Conservation (phyloP, 2,329 filamentous ascomycete genomes). For the Dissoconium aciculare region DNA sequence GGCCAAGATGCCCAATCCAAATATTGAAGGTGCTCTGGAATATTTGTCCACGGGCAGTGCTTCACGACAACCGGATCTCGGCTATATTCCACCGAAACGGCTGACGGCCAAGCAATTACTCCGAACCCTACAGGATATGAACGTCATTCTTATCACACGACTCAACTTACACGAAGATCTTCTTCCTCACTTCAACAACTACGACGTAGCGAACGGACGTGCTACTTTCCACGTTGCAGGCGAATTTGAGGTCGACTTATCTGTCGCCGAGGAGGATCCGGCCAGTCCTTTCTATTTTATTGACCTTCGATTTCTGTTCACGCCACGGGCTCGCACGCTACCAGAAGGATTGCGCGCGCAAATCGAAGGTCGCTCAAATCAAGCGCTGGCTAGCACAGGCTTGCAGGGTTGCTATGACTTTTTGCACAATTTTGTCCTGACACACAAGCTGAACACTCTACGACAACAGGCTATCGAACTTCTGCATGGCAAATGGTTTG, state of each 20-base stretch:
- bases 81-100: constrained; percentile 59
- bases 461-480: constrained; percentile 62
- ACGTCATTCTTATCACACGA: constrained; percentile 67
- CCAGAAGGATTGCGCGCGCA: constrained; percentile 46
- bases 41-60: constrained; percentile 66
- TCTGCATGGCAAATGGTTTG: constrained; percentile 57
- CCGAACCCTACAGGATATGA: constrained; percentile 62
- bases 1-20: constrained; percentile 73
- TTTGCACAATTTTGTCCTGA: constrained; percentile 74
- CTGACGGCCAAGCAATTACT: constrained; percentile 58
- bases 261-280: constrained; percentile 72
- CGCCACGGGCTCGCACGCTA: constrained; percentile 48
- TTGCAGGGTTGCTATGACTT: constrained; percentile 70
- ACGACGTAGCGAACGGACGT: constrained; percentile 67
- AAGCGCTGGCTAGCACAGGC: constrained; percentile 52
- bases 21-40: constrained; percentile 77
- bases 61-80: constrained; percentile 64
- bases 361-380: constrained; percentile 60
- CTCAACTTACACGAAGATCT: constrained; percentile 76
- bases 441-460: constrained; percentile 76
- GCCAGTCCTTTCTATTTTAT: constrained; percentile 85
- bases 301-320: constrained; percentile 73
- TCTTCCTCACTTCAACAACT: constrained; percentile 62
- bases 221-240: constrained; percentile 70
- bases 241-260: constrained; percentile 88